Base-by-base conservation (phyloP, 345 rosid genomes). In the Linum tenue region DNA sequence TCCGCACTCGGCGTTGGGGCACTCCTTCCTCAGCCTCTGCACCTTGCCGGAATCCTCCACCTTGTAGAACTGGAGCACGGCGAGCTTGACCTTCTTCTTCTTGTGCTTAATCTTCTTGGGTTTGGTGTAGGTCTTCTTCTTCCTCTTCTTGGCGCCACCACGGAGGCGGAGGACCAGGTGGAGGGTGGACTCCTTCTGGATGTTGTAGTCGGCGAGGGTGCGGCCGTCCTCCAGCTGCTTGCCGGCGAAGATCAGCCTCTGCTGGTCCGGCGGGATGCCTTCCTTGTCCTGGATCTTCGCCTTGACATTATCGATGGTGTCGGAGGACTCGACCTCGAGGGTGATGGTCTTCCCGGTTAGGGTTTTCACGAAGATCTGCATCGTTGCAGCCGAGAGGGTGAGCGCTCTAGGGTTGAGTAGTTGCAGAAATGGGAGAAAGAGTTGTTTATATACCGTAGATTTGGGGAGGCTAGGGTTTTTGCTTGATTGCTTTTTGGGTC, bases 221-320 rank as follows among this genome's bases (percentile, higher is more conserved):
- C 60, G 60, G 60, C 60, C 60, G 37, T 57, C 60, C 38, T 57
- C 60, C 37, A 57, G 60, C 60, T 57, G 60, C 60, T 57, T 57
- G 12, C 60, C 60, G 60, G 60, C 60, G 60, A 57, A 57, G 60
- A 57, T 57, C 37, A 57, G 37, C 3, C 60, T 35, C 38, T 57
- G 60, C 60, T 57, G 60, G 60, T 57, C 60, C 38, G 60, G 60
- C 38, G 60, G 60, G 37, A 57, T 57, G 10, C 60, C 60, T 12
- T 57, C 60, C 60, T 57, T 57, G 60, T 57, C 60, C 60, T 57
- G 60, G 60, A 57, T 57, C 60, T 57, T 57, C 7, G 60, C 60
- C 60, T 57, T 57, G 37, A 57, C 60, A 37, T 57, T 57, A 37
- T 57, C 60, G 38, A 57, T 57, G 36, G 60, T 57, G 60, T 57